Evolutionary conservation across 106 monocot genomes (phyloP).

Genomic region (Xerophyta viscosa): DNA sequence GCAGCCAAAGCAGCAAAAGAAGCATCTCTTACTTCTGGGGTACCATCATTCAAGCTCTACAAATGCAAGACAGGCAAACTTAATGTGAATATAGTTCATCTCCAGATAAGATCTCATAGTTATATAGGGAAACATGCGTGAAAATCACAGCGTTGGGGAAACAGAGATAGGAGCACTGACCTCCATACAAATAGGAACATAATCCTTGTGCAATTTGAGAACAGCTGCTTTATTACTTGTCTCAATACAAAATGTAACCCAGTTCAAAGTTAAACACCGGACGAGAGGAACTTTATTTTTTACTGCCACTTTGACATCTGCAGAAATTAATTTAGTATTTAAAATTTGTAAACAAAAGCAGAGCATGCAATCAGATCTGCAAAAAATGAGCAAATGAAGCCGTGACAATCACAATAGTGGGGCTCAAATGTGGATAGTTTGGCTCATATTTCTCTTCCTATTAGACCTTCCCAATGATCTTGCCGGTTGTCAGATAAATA

Average conservation of each 20-base stretch:
- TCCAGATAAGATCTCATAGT: conserved; percentile 1
- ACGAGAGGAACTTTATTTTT: conserved; percentile 99
- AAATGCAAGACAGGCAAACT: conserved; percentile 2
- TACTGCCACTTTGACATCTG: conserved; percentile 85
- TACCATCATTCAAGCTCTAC: conserved; percentile 96
- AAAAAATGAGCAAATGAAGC: too few relatives aligned
- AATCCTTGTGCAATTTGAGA: conserved; percentile 96
- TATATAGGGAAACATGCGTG: too few relatives aligned
- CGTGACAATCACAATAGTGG: too few relatives aligned
- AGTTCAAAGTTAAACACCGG: conserved; percentile 77
- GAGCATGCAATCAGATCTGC: too few relatives aligned
- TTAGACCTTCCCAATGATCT: too few relatives aligned
- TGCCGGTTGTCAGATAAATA: too few relatives aligned
- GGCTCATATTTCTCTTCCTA: too few relatives aligned
- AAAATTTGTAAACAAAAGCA: too few relatives aligned
- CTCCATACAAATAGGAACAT: conserved; percentile 99
- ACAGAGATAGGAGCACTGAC: conserved; percentile 24
- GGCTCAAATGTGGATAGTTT: too few relatives aligned
- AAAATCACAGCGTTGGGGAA: too few relatives aligned
- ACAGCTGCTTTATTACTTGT: conserved; percentile 81
- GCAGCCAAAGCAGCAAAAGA: conserved; percentile 90
- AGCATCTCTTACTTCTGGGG: conserved; percentile 97
- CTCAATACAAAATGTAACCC: conserved; percentile 95
- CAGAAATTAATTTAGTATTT: conserved; percentile 14
- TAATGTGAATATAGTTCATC: not conserved